Evolutionary conservation across 2,329 filamentous ascomycete species (phyloP), one percentile per base, ranked within the genome.

Genomic region (Colletotrichum abscissum): DNA sequence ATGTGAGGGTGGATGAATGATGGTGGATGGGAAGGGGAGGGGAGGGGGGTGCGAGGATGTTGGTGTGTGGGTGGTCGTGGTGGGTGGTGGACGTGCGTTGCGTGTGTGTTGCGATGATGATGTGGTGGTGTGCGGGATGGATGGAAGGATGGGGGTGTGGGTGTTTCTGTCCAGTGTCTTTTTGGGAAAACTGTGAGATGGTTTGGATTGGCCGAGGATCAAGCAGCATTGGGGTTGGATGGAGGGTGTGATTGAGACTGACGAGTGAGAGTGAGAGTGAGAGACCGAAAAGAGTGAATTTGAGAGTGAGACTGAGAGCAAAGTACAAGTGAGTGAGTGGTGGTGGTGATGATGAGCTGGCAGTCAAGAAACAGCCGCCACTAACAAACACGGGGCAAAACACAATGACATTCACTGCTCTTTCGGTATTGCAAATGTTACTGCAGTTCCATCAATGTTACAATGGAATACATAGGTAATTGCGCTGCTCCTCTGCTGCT

Each of bases 271-370:
- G 42, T 49, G 42, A 49, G 42, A 49, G 16, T 9, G 42, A 49
- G 42, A 49, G 42, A n/a, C 38, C 38, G 38, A 42, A 42, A 42
- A 42, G 35, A 38, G 35, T 38, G 46, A 28, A 6, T 14, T 22
- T 11, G 19, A n/a, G 19, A 49, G 42, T 49, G 42, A 49, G 42
- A 49, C 16, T 49, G 42, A 49, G 42, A n/a, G 42, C n/a, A 35
- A 24, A 49, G 24, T 33, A 46, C 35, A 16, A 26, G 24, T 42
- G 67, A 38, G 57, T 12, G 19, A 14, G 60, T 19, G n/a, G 46
- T 57, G 56, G 57, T 67, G 69, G 56, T 69, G 59, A 35, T 65
- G n/a, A 70, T 73, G 70, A 64, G 70, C 67, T 73, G 67, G 60
- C 66, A 24, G 30, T 16, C 65, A 52, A 24, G 66, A 30, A 69